phyloP scores from a whole-genome alignment of 2,329 filamentous ascomycete genomes.

The Corinectria fuckeliana region DNA sequence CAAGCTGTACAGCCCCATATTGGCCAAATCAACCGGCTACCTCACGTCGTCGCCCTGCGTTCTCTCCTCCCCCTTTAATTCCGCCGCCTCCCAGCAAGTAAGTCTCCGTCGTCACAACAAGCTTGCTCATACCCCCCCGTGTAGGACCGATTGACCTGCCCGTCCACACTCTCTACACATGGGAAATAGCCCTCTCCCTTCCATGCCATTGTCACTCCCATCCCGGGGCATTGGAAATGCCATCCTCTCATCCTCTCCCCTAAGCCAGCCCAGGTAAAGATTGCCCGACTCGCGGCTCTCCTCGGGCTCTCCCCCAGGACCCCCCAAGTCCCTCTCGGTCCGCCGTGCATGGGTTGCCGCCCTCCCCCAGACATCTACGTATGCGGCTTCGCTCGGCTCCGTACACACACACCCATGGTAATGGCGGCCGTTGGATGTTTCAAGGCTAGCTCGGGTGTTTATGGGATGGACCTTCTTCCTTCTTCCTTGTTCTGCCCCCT shows the following conservation, averaged over 20 bases:
- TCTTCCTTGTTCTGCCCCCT: neutral
- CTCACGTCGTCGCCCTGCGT: neutral
- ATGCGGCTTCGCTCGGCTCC: constrained; percentile 12
- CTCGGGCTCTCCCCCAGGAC: neutral
- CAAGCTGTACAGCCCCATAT: neutral
- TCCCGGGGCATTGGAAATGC: neutral
- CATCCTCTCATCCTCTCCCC: neutral
- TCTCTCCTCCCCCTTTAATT: neutral
- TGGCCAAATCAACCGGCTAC: neutral
- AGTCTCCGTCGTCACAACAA: constrained; percentile 2
- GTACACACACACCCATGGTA: neutral
- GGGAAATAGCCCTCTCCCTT: neutral
- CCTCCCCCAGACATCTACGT: neutral
- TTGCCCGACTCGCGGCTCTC: neutral
- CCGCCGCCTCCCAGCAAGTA: constrained; percentile 1
- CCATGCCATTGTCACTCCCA: neutral
- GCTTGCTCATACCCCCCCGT: neutral
- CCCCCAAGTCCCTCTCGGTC: neutral
- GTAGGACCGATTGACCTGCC: constrained; percentile 12
- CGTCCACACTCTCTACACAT: constrained; percentile 1
- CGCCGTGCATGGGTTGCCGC: neutral
- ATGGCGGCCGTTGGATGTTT: constrained; percentile 11
- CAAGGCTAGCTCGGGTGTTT: constrained; percentile 19
- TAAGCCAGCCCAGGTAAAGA: neutral
- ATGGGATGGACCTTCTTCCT: constrained; percentile 15